These are phyloP conservation scores for Dothideomycetes sp. DNA, from an alignment of 2,329 filamentous ascomycete species.

Conservation along the genomic window DNA sequence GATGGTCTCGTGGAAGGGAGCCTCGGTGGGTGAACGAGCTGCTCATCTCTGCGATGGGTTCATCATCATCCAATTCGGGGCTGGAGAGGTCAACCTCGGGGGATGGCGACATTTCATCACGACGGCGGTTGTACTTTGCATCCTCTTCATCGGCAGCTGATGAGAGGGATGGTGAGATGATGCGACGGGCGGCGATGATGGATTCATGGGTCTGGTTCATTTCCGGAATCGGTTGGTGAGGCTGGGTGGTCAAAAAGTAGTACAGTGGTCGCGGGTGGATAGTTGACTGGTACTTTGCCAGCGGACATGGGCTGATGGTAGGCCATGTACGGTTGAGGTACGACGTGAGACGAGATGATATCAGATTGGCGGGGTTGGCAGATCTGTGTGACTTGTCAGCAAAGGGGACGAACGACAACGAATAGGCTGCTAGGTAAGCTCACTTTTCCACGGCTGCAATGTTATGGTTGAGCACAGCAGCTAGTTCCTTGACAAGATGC, in stretches of 20 bases:
- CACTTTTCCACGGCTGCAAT: constrained; percentile 87
- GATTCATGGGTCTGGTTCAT: constrained; percentile 21
- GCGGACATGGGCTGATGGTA: constrained; percentile 66
- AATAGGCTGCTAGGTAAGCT: constrained; percentile 28
- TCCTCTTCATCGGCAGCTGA: constrained; percentile 65
- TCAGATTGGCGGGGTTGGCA: constrained; percentile 87
- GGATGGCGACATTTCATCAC: constrained; percentile 67
- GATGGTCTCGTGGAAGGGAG: constrained; percentile 26
- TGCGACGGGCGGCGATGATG: constrained; percentile 37
- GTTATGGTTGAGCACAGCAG: constrained; percentile 62
- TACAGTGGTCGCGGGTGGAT: constrained; percentile 91
- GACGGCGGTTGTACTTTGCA: constrained; percentile 46
- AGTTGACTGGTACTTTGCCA: constrained; percentile 85
- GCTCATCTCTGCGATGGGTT: constrained; percentile 42
- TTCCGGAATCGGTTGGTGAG: constrained; percentile 70
- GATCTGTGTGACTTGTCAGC: constrained; percentile 49
- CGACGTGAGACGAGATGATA: constrained; percentile 79
- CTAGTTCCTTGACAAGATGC: constrained; percentile 89
- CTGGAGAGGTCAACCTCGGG: constrained; percentile 88
- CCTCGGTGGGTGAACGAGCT: constrained; percentile 48
- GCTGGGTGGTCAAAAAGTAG: constrained; percentile 86
- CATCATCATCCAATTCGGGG: constrained; percentile 71
- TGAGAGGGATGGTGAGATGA: constrained; percentile 78
- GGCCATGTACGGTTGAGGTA: constrained; percentile 84
- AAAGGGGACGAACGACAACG: background rate